Percentiles rank a stretch among this genome's conserved stretches.
Evolutionary conservation across 805 yeast species (phyloP).

Genomic region (Yamadazyma scolyti): DNA sequence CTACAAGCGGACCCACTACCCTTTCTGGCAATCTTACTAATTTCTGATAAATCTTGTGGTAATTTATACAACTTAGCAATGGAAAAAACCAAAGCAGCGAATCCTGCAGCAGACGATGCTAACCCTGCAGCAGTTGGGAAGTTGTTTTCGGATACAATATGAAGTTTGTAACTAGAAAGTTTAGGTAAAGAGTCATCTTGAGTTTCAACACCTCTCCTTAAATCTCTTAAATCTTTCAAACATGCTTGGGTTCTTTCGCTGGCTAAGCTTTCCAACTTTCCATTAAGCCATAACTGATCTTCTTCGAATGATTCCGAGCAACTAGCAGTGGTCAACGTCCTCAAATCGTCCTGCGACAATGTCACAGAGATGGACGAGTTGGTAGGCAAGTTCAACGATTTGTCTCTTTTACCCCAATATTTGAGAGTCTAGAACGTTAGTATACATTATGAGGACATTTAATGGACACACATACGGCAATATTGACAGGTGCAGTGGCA

Average conservation of each 20-base stretch:
- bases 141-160: constrained; percentile 89
- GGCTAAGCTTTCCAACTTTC: constrained; percentile 68
- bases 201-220: constrained; percentile 61
- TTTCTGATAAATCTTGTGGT: constrained; percentile 80
- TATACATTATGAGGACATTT: constrained; percentile 2
- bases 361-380: constrained; percentile 96
- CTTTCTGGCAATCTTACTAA: constrained; percentile 92
- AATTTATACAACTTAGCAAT: constrained; percentile 79
- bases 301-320: constrained; percentile 51
- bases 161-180: constrained; percentile 62
- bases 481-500: constrained; percentile 94
- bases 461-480: constrained; percentile 62
- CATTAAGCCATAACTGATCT: constrained; percentile 84
- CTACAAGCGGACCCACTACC: constrained; percentile 99
- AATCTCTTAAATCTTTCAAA: constrained; percentile 65
- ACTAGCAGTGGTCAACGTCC: constrained; percentile 88
- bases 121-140: constrained; percentile 99
- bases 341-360: constrained; percentile 81
- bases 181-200: constrained; percentile 53
- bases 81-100: constrained; percentile 92
- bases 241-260: constrained; percentile 68
- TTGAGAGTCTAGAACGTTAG: constrained; percentile 62
- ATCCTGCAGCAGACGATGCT: constrained; percentile 98
- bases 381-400: constrained; percentile 84
- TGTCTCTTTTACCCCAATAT: constrained; percentile 98